Base-by-base conservation (phyloP, 257 asterid species). In the Thymus mandschuricus region DNA sequence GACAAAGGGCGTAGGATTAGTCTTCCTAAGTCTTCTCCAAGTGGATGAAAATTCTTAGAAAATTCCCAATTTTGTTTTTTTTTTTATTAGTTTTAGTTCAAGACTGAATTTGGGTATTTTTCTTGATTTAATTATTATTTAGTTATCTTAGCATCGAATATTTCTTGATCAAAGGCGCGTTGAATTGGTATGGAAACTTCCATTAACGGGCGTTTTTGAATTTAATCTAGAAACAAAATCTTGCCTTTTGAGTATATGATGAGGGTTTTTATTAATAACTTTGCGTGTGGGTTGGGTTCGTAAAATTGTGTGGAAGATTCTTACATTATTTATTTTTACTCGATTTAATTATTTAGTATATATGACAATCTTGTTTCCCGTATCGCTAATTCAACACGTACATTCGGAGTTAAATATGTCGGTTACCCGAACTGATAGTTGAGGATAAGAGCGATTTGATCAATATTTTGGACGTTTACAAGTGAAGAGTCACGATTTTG, bases 41-140 rank as follows among this genome's bases (percentile, higher is more conserved):
- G 73, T 78, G 81, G 83, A 52, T 67, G 72, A 70, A 64, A 78
- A 64, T 65, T 56, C 80, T 38, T 70, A 58, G 81, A 83, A 82
- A 56, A 83, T 88, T 81, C 87, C 75, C 28, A 45, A 7, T 70
- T 79, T 85, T 83, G 95, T 11, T 51, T 31, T 45, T 35, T 52
- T 6, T 59, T 60, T 69, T 28, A n/a, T 41, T 13, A 5, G 12
- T 51, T 31, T 6, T 38, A 7, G 9, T 44, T 7, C 9, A 2
- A 38, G 44, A 38, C 44, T 38, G 44, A 38, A 6, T 3, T 3
- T 38, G 44, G 44, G 3, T 3, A 38, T 3, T 38, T 21, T 21
- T 21, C 21, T 21, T 21, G 21, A 21, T 21, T 21, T 21, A 21
- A 21, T 21, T 41, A 21, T 3, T 38, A 6, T 3, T 8, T 5